Conservation (phyloP, 129 eudicot species). For the Calendula officinalis region DNA sequence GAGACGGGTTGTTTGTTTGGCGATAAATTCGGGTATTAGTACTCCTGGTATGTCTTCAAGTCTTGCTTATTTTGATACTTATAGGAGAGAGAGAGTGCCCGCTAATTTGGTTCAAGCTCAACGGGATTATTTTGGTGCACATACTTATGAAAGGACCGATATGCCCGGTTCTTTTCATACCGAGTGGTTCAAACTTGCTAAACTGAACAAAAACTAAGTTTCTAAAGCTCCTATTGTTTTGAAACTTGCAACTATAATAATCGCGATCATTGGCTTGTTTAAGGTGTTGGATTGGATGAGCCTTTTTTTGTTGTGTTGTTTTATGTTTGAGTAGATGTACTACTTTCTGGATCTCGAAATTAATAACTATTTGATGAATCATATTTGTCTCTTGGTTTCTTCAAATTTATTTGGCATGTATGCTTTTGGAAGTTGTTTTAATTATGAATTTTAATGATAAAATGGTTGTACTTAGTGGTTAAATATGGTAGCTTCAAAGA, state of each 20-base stretch:
- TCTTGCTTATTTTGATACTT: conserved; percentile 57
- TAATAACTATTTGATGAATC: too few relatives aligned
- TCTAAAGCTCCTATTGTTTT: conserved; percentile 15
- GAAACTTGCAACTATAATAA: conserved; percentile 13
- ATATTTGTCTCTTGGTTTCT: too few relatives aligned
- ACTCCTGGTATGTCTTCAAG: conserved; percentile 58
- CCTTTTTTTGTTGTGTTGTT: too few relatives aligned
- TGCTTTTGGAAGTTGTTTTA: too few relatives aligned
- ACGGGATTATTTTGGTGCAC: conserved; percentile 61
- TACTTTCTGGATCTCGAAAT: too few relatives aligned
- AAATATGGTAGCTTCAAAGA: too few relatives aligned
- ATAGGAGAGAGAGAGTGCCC: conserved; percentile 49
- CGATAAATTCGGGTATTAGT: conserved; percentile 51
- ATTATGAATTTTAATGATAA: too few relatives aligned
- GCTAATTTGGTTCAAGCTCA: conserved; percentile 41
- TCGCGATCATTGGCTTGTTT: too few relatives aligned
- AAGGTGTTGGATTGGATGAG: too few relatives aligned
- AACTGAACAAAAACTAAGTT: conserved; percentile 26
- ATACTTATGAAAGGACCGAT: conserved; percentile 55
- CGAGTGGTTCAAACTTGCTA: conserved; percentile 63
- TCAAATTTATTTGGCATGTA: too few relatives aligned
- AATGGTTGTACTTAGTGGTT: too few relatives aligned
- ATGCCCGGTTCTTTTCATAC: conserved; percentile 50
- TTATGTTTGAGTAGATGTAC: too few relatives aligned
- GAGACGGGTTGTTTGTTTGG: conserved; percentile 51